Percentiles rank a stretch among this genome's conserved stretches.
Conservation (phyloP, 2,329 filamentous ascomycete genomes). For the Paracoccidioides lutzii region DNA sequence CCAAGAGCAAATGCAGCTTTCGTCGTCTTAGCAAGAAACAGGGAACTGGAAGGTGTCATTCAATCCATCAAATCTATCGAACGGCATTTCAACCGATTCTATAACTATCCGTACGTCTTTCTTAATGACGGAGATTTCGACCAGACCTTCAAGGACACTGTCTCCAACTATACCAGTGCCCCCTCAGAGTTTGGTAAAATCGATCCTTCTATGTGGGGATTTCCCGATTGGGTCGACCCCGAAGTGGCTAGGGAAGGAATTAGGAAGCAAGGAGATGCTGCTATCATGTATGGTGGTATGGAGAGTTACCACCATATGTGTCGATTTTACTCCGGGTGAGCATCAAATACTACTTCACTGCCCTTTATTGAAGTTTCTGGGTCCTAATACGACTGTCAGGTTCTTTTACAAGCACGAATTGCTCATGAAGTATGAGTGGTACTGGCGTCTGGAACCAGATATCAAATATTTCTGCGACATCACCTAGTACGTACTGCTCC, state of each 20-base stretch:
- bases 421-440: conserved; percentile 96
- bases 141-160: conserved; percentile 75
- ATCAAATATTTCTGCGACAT: conserved; percentile 99
- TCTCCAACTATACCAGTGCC: conserved; percentile 80
- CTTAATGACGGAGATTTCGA: conserved; percentile 97
- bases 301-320: conserved; percentile 99
- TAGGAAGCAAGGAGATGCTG: conserved; percentile 86
- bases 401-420: conserved; percentile 97
- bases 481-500: conserved; percentile 59
- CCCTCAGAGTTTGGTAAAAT: conserved; percentile 91
- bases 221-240: conserved; percentile 87
- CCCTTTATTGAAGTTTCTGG: neutral
- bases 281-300: conserved; percentile 98
- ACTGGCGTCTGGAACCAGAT: conserved; percentile 97
- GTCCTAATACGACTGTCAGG: conserved; percentile 29
- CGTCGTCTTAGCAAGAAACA: conserved; percentile 88
- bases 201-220: conserved; percentile 83
- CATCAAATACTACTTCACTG: conserved; percentile 9
- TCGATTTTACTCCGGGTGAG: conserved; percentile 92
- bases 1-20: conserved; percentile 89
- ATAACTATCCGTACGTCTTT: conserved; percentile 96
- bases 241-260: conserved; percentile 94
- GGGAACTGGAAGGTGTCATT: conserved; percentile 89
- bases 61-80: conserved; percentile 97
- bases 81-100: conserved; percentile 98